Conservation (phyloP, 768 basidiomycete genomes). For the Coprinellus micaceus region DNA sequence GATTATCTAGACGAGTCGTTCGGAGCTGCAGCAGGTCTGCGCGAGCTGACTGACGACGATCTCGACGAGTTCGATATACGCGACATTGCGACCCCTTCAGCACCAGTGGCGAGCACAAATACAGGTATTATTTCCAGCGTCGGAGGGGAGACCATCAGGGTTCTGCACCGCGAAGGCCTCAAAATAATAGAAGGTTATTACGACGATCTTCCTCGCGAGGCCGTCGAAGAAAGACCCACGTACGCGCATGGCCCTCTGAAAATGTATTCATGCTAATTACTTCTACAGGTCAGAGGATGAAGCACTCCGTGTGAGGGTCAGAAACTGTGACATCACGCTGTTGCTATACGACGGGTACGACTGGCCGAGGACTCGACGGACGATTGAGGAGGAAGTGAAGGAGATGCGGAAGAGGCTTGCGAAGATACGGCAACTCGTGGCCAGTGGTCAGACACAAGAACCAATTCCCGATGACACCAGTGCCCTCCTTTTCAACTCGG, state of each 20-base stretch:
- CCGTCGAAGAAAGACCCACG: slow-evolving; percentile 42
- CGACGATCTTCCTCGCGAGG: slow-evolving; percentile 57
- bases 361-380: slow-evolving; percentile 80
- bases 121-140: slow-evolving; percentile 53
- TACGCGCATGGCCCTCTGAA: slow-evolving; percentile 22
- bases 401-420: slow-evolving; percentile 82
- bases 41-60: slow-evolving; percentile 70
- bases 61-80: slow-evolving; percentile 61
- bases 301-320: slow-evolving; percentile 50
- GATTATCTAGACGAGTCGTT: slow-evolving; percentile 87
- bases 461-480: slow-evolving; percentile 69
- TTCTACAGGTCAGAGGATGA: slow-evolving; percentile 27
- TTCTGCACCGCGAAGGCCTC: slow-evolving; percentile 64
- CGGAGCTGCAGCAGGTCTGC: slow-evolving; percentile 71
- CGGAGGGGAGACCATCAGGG: slow-evolving; percentile 83
- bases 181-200: slow-evolving; percentile 72
- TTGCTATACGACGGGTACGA: slow-evolving; percentile 93
- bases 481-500: slow-evolving; percentile 85
- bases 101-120: slow-evolving; percentile 23
- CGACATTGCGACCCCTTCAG: slow-evolving; percentile 23
- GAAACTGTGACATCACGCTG: slow-evolving; percentile 60
- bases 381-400: slow-evolving; percentile 84
- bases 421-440: slow-evolving; percentile 88
- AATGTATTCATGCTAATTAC: not conserved
- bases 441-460: slow-evolving; percentile 84